Percentiles rank a stretch among this genome's conserved stretches.
Evolutionary conservation across 805 yeast species (phyloP).

Genomic region (Groenewaldozyma tartarivorans): DNA sequence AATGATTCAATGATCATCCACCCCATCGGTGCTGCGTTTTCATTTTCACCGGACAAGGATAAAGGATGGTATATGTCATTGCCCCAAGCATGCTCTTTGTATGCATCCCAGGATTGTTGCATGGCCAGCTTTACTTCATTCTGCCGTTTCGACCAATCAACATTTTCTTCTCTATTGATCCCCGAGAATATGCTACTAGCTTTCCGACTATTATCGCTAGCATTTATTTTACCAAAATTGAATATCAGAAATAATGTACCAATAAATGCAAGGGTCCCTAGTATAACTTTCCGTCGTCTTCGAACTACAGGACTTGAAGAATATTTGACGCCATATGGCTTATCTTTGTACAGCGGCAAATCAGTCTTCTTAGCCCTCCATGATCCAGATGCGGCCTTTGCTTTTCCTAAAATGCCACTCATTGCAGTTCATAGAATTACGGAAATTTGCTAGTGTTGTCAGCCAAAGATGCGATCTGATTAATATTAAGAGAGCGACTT

Average conservation of each 20-base stretch:
- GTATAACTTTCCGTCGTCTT: constrained; percentile 29
- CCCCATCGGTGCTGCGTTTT: constrained; percentile 77
- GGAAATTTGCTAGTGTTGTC: no score
- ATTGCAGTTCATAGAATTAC: no score
- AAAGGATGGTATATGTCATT: constrained; percentile 68
- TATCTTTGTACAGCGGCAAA: constrained; percentile 46
- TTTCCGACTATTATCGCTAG: constrained; percentile 12
- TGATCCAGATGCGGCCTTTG: not conserved
- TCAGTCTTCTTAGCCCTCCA: constrained; percentile 12
- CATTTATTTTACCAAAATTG: constrained; percentile 17
- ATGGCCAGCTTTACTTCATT: constrained; percentile 58
- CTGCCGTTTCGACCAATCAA: constrained; percentile 41
- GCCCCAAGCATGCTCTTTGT: constrained; percentile 75
- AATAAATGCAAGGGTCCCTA: constrained; percentile 35
- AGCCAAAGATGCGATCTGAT: no score
- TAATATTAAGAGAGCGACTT: no score
- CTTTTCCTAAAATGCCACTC: not conserved
- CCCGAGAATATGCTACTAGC: not conserved
- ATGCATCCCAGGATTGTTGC: constrained; percentile 67
- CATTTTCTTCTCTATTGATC: constrained; percentile 2
- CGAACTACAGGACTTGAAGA: constrained; percentile 2
- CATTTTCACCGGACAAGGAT: constrained; percentile 51
- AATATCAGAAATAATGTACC: constrained; percentile 35
- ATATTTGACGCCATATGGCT: constrained; percentile 28
- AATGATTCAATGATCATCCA: constrained; percentile 88